phyloP scores from a whole-genome alignment of 2,329 filamentous ascomycete genomes.

The Cryoendolithus antarcticus region DNA sequence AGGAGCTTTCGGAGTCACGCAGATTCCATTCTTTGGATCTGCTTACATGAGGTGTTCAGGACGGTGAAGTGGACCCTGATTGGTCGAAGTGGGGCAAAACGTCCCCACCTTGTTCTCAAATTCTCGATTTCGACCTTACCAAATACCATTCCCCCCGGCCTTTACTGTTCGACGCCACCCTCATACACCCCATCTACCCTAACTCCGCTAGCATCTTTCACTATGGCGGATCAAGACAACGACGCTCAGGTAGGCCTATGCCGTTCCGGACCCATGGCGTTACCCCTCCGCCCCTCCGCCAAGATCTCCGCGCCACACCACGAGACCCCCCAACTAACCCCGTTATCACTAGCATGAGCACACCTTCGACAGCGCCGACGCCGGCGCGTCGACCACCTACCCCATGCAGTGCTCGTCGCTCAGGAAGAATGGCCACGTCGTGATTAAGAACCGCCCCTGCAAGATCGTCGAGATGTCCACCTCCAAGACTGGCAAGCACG shows the following conservation, averaged over 20 bases:
- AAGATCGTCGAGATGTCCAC: constrained; percentile 99
- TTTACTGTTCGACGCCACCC: no score
- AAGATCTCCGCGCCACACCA: background rate
- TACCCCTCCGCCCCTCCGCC: background rate
- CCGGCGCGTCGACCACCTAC: constrained; percentile 86
- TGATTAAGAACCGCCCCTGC: constrained; percentile 98
- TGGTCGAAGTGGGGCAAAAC: no score
- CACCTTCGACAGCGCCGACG: constrained; percentile 87
- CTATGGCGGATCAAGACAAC: constrained; percentile 15
- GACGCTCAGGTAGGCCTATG: constrained; percentile 16
- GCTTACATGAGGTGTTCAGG: no score
- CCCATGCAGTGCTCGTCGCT: constrained; percentile 99
- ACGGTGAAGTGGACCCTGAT: no score
- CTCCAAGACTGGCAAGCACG: constrained; percentile 99
- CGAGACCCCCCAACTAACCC: constrained; percentile 5
- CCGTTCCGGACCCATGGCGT: background rate
- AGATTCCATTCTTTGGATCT: no score
- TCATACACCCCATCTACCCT: no score
- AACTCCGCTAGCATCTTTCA: constrained; percentile 5
- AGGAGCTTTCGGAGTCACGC: no score
- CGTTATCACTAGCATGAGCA: constrained; percentile 37
- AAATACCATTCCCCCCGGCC: no score
- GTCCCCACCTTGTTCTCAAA: no score
- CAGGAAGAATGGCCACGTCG: constrained; percentile 97
- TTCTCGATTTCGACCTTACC: no score